Conservation (phyloP, 2,329 filamentous ascomycete species). For the Fusarium ramigenum region DNA sequence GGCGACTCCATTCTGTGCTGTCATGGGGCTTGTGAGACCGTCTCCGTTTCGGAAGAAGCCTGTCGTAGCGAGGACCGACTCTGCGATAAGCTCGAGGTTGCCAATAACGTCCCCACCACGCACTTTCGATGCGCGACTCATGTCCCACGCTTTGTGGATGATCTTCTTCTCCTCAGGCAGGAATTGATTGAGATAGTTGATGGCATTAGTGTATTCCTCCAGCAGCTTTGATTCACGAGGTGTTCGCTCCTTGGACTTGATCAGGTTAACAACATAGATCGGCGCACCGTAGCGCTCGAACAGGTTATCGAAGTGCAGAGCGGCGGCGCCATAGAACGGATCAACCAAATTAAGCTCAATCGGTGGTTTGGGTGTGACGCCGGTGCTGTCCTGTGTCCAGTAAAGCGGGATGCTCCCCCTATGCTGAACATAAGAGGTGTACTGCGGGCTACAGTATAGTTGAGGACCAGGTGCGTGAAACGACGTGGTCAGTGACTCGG, state of each 20-base stretch:
- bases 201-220: conserved; percentile 84
- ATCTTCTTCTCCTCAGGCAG: conserved; percentile 86
- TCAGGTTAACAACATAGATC: conserved; percentile 89
- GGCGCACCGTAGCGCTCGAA: conserved; percentile 94
- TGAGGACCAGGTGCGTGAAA: conserved; percentile 91
- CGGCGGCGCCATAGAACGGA: conserved; percentile 93
- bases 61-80: conserved; percentile 84
- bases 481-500: conserved; percentile 91
- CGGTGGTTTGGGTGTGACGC: conserved; percentile 94
- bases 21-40: conserved; percentile 65
- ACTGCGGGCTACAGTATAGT: conserved; percentile 87
- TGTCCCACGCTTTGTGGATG: conserved; percentile 95
- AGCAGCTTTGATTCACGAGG: conserved; percentile 92
- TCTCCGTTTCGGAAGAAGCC: conserved; percentile 97
- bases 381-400: conserved; percentile 96
- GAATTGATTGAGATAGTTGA: conserved; percentile 94
- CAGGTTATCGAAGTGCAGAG: conserved; percentile 92
- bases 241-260: conserved; percentile 87
- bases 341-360: conserved; percentile 96
- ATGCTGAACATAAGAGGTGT: conserved; percentile 97
- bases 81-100: conserved; percentile 87
- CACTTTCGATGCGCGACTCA: conserved; percentile 94
- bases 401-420: conserved; percentile 95
- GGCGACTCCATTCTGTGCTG: conserved; percentile 90
- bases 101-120: conserved; percentile 94